These are phyloP conservation scores for Pseudoturritis turrita DNA, from an alignment of 345 rosid species.

Conservation along the genomic window DNA sequence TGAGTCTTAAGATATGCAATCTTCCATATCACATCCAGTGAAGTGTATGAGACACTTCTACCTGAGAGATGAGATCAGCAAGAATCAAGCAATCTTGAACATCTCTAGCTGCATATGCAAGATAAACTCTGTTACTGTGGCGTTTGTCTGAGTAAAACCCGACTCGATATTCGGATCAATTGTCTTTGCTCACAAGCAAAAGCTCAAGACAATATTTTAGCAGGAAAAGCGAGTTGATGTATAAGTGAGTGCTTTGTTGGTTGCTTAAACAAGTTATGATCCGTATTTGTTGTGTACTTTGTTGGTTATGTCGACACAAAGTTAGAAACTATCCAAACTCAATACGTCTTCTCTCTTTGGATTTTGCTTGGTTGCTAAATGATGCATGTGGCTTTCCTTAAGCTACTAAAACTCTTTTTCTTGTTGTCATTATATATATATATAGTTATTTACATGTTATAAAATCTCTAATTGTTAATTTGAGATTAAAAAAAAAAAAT, in stretches of 20 bases:
- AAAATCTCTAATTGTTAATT: no score
- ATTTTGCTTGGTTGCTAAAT: conserved; percentile 16
- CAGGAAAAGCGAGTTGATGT: neutral
- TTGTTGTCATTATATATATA: neutral
- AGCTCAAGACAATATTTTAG: neutral
- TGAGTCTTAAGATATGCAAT: neutral
- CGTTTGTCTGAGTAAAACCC: neutral
- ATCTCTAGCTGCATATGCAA: neutral
- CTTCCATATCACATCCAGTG: neutral
- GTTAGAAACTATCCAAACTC: neutral
- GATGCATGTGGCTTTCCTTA: conserved; percentile 26
- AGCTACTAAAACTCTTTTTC: conserved; percentile 13
- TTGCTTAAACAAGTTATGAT: neutral
- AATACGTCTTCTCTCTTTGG: conserved; percentile 6
- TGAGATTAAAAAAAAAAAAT: no score
- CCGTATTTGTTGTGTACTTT: conserved; percentile 3
- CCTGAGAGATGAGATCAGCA: conserved; percentile 1
- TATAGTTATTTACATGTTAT: neutral
- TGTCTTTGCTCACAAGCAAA: neutral
- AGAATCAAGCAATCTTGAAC: neutral
- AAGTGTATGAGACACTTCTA: neutral
- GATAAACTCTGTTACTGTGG: neutral
- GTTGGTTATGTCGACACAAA: conserved; percentile 3
- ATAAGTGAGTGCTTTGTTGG: neutral
- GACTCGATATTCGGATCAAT: neutral